Evolutionary conservation across 148 eudicot species (phyloP).

Genomic region (Gaultheria prostrata): DNA sequence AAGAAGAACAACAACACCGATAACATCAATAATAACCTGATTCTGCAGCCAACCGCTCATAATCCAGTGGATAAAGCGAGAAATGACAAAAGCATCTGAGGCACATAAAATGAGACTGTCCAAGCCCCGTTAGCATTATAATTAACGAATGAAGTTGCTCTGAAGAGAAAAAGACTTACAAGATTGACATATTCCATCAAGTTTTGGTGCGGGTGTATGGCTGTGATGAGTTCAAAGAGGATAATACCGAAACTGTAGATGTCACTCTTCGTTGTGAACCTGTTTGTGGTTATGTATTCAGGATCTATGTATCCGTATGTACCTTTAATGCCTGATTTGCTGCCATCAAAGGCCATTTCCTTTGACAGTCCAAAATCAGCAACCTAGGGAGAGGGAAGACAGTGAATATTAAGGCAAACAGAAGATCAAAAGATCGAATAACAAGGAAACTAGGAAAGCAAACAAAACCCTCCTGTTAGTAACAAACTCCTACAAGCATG

Average conservation of each 20-base stretch:
- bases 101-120: background rate
- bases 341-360: conserved; percentile 80
- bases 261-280: conserved; percentile 81
- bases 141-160: too few relatives aligned
- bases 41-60: background rate
- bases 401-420: background rate
- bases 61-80: background rate
- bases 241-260: conserved; percentile 89
- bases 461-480: background rate
- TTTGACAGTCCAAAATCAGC: conserved; percentile 99
- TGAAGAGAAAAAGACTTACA: conserved; percentile 38
- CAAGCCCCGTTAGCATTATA: background rate
- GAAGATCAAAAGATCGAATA: background rate
- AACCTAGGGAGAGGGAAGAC: conserved; percentile 46
- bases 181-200: conserved; percentile 94
- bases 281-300: conserved; percentile 74
- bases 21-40: conserved; percentile 3
- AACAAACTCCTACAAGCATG: background rate
- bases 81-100: background rate
- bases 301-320: conserved; percentile 99
- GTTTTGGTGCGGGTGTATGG: conserved; percentile 95
- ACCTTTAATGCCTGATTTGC: conserved; percentile 86
- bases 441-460: background rate
- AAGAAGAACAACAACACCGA: background rate
- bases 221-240: conserved; percentile 93